phyloP scores from a whole-genome alignment of 2,329 filamentous ascomycete species.

The Paradendryphiella salina region DNA sequence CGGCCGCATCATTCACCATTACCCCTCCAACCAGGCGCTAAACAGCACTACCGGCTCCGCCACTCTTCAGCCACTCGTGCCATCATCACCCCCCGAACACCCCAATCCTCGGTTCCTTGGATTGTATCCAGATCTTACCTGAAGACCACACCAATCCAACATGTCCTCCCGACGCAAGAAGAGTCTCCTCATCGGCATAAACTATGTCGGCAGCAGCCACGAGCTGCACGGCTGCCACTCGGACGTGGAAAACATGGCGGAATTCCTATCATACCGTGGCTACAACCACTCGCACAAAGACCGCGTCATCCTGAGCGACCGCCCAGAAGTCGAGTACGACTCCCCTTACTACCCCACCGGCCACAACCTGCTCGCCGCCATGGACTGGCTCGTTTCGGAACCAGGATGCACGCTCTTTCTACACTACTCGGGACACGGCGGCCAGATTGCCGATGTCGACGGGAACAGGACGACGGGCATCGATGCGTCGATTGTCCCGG shows the following conservation, averaged over 20 bases:
- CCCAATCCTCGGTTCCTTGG: background rate
- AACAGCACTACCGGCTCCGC: background rate
- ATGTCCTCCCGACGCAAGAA: constrained; percentile 46
- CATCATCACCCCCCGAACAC: background rate
- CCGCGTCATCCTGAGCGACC: constrained; percentile 53
- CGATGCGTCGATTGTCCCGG: constrained; percentile 59
- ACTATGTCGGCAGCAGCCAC: constrained; percentile 53
- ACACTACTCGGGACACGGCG: constrained; percentile 63
- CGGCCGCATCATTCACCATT: constrained; percentile 25
- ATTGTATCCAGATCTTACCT: background rate
- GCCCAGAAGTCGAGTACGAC: constrained; percentile 33
- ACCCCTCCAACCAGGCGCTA: constrained; percentile 22
- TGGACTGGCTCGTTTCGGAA: constrained; percentile 61
- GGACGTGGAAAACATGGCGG: constrained; percentile 55
- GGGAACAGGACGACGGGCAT: constrained; percentile 43
- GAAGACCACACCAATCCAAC: background rate
- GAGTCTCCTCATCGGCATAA: constrained; percentile 59
- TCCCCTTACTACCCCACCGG: constrained; percentile 47
- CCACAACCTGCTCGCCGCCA: constrained; percentile 56
- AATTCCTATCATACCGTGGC: constrained; percentile 51
- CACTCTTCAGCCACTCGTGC: background rate
- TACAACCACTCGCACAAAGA: constrained; percentile 49
- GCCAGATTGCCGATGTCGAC: constrained; percentile 55
- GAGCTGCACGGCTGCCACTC: constrained; percentile 54
- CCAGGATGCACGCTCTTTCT: constrained; percentile 59